Evolutionary conservation across 257 asterid genomes (phyloP).

Genomic region (Verbascum thapsus): DNA sequence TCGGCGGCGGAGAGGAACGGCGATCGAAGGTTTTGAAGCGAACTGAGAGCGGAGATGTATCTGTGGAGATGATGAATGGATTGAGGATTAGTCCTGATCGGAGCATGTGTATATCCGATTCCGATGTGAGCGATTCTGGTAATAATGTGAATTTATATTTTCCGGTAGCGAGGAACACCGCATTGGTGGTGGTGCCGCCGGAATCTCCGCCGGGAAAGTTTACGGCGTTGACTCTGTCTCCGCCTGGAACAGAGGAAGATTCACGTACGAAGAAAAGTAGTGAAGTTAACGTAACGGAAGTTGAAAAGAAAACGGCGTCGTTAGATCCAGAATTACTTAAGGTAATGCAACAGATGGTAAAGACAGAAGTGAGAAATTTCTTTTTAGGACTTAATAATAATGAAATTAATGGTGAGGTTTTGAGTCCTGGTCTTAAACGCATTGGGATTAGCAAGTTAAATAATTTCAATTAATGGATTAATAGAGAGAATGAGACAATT

Average conservation of each 20-base stretch:
- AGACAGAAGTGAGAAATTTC: slow-evolving; percentile 43
- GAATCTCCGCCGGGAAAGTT: slow-evolving; percentile 26
- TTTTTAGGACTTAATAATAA: slow-evolving; percentile 23
- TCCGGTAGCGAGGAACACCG: slow-evolving; percentile 10
- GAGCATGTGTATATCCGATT: slow-evolving; percentile 25
- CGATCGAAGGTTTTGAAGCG: slow-evolving; percentile 32
- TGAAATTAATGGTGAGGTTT: too few relatives aligned
- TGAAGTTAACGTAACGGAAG: not conserved
- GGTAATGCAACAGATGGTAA: slow-evolving; percentile 40
- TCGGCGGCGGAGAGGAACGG: slow-evolving; percentile 32
- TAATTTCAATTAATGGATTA: not conserved
- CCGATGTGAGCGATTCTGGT: slow-evolving; percentile 31
- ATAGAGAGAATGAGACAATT: not conserved
- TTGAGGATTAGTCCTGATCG: slow-evolving; percentile 16
- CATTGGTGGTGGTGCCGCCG: not conserved
- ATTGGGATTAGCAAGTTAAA: slow-evolving; percentile 17
- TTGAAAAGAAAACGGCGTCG: slow-evolving; percentile 14
- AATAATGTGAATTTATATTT: slow-evolving; percentile 16
- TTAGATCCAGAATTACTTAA: slow-evolving; percentile 35
- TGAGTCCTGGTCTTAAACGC: slow-evolving; percentile 19
- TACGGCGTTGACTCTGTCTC: slow-evolving; percentile 45
- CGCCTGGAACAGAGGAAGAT: slow-evolving; percentile 37
- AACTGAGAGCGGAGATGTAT: slow-evolving; percentile 38
- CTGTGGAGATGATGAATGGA: slow-evolving; percentile 29
- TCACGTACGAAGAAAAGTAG: slow-evolving; percentile 1